Conservation (phyloP, 179 eudicot species). For the Carnegiea gigantea region DNA sequence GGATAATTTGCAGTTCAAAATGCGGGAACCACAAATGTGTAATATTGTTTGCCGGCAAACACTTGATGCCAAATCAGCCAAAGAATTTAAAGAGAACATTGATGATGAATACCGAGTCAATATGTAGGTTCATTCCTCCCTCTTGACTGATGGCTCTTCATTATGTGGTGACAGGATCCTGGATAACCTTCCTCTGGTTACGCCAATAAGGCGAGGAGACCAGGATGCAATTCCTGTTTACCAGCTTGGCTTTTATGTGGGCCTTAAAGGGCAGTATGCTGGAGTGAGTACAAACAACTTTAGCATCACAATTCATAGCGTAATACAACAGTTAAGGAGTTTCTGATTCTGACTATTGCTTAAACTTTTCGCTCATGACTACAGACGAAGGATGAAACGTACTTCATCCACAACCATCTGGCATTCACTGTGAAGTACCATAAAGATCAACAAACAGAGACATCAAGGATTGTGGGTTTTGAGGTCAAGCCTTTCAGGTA, state of each 20-base stretch:
- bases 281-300: constrained; percentile 53
- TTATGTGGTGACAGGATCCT: constrained; percentile 54
- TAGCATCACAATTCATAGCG: neutral
- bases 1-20: constrained; percentile 54
- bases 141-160: constrained; percentile 7
- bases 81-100: constrained; percentile 70
- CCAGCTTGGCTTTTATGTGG: constrained; percentile 70
- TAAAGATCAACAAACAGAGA: constrained; percentile 42
- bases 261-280: constrained; percentile 61
- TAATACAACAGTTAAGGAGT: neutral
- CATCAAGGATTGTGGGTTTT: constrained; percentile 64
- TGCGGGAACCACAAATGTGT: constrained; percentile 74
- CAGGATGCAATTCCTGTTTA: constrained; percentile 61
- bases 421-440: constrained; percentile 55
- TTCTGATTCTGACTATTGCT: constrained; percentile 12
- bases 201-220: constrained; percentile 52
- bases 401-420: constrained; percentile 57
- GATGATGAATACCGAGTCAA: constrained; percentile 77
- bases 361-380: constrained; percentile 14
- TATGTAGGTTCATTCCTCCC: constrained; percentile 45
- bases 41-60: constrained; percentile 49
- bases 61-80: constrained; percentile 57
- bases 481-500: constrained; percentile 69
- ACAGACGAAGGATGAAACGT: constrained; percentile 38
- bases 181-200: constrained; percentile 80